Evolutionary conservation across 805 yeast species (phyloP), one percentile per base, ranked within the genome.

Genomic region (Candida endomychidarum): DNA sequence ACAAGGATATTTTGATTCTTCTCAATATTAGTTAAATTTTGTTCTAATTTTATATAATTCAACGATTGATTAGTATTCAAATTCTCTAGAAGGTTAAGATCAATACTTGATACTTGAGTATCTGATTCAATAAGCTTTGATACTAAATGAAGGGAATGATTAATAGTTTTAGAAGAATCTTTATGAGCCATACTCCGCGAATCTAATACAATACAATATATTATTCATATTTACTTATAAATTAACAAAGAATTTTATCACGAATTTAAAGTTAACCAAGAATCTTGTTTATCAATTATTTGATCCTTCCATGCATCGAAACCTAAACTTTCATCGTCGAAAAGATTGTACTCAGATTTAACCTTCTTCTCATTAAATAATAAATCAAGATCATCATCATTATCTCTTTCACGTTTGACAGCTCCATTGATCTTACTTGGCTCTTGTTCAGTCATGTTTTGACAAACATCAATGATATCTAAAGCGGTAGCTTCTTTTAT

Each of bases 51-150:
- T 44, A 70, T 68, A 49, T 75, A 77, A 49, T 74, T 75, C 45
- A 78, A 57, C 0, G 80, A 73, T 34, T 79, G 75, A 38, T 76
- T 68, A n/a, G 82, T 80, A 51, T 80, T 80, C 42, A 77, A 57
- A 46, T 78, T 75, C 40, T 76, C 77, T 22, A 80, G 47, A 10
- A 76, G 56, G 47, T 71, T 75, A 50, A 80, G 58, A 45, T 78
- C 63, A 46, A 66, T 58, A n/a, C 63, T 57, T 10, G 73, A 56
- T 15, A 63, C 63, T 37, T 63, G 70, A 1, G 74, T 67, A 42
- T 70, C 75, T 1, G 67, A 46, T 27, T 70, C 75, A 0, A 69
- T 48, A 9, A 68, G 46, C 37, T 55, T 56, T 7, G 68, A 56
- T 16, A 58, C 46, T 15, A 50, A 46, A 34, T 55, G 53, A 22